Evolutionary conservation across 2,329 filamentous ascomycete genomes (phyloP), one percentile per base, ranked within the genome.

Genomic region (Penicillium thymicola): DNA sequence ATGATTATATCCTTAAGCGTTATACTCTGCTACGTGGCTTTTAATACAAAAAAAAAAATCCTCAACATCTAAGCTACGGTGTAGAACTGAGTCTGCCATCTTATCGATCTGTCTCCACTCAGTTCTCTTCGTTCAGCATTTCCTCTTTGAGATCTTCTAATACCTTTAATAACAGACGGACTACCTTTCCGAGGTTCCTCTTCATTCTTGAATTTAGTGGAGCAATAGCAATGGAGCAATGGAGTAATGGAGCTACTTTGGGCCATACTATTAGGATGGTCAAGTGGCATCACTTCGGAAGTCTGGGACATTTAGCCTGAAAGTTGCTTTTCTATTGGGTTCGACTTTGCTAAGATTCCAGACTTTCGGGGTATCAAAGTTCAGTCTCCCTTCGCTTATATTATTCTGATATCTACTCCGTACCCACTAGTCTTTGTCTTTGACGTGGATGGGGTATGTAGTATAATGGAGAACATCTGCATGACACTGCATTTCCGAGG

Each of bases 31-130:
- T 41, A 40, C n/a, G 47, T 50, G 36, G n/a, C 36, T 34, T 48
- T 27, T 40, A 8, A 11, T 3, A 14, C 10, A 30, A 30, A 13
- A 14, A 13, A 7, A 21, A 27, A 14, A 14, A 16, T 4, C 14
- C 40, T 27, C 9, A 25, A 38, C 34, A 38, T 38, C 34, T 13
- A 40, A 48, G 32, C 53, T 52, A 56, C 54, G 41, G 48, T 56
- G 54, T 56, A 56, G 41, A 56, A 56, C 34, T 56, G 41, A 56
- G 54, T 56, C 54, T 50, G 47, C 47, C 52, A 54, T 54, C 52
- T 56, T 56, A 56, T 56, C 54, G 54, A 52, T 52, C 48, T n/a
- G 47, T 52, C 28, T 47, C 50, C 49, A 51, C 49, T 18, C 32
- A 5, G 5, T 5, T 43, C 23, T 27, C 23, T 27, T 42, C 40